Base-by-base conservation (phyloP, 2,329 filamentous ascomycete species). In the Pezicula carpinea region DNA sequence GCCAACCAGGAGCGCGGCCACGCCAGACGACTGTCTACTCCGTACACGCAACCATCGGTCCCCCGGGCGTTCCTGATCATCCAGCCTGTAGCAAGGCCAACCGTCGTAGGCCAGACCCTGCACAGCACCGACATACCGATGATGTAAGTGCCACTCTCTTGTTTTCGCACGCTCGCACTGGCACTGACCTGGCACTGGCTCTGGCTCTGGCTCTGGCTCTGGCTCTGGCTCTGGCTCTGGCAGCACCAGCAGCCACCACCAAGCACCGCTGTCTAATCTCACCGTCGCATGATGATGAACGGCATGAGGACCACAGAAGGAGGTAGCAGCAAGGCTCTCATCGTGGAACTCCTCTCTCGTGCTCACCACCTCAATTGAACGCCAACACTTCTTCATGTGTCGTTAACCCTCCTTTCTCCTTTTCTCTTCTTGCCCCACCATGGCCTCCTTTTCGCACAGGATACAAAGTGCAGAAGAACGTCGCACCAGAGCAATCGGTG, bases 401-500 rank as follows among this genome's bases (percentile, higher is more conserved):
- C 36, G n/a, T 14, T 29, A 22, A 34, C 7, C 13, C 29, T 23
- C 31, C 39, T 5, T 6, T 18, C 34, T 36, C 14, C 39, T 14
- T 23, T 26, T 17, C 2, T 6, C n/a, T 21, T 15, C 14, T 32
- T 31, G 10, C 19, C 11, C 3, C 26, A 41, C 36, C 6, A 46
- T 46, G 47, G 31, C 39, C 22, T 43, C 47, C 11, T 46, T 48
- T 29, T 26, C 36, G 33, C 50, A 48, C 21, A 26, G 13, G 5
- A 15, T 40, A 6, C 19, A 22, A 19, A 15, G 14, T n/a, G 11
- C 38, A 23, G 44, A 51, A 23, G 44, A 51, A 4, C 10, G 26
- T n/a, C 47, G 51, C 10, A 50, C 53, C n/a, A 54, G 51, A 21
- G n/a, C 29, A 1, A 23, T 8, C 38, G 22, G 18, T 21, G 52